Conservation (phyloP, 257 asterid species). For the Gynochthodes officinalis region DNA sequence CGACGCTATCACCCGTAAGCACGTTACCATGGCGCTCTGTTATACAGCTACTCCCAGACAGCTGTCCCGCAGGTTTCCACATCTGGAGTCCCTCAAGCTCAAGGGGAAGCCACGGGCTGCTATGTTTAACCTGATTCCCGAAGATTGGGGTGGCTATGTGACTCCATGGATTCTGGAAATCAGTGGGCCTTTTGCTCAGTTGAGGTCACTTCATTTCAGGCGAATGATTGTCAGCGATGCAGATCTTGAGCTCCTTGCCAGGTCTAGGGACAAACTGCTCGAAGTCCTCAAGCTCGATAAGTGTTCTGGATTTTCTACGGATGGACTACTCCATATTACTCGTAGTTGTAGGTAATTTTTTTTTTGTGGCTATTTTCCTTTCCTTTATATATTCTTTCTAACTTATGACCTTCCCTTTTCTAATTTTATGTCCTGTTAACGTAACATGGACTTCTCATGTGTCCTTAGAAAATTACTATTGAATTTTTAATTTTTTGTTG, state of each 20-base stretch:
- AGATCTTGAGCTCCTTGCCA: slow-evolving; percentile 61
- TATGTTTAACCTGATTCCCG: slow-evolving; percentile 74
- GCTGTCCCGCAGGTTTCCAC: slow-evolving; percentile 57
- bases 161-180: slow-evolving; percentile 72
- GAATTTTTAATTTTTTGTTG: neutral
- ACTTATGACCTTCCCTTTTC: neutral
- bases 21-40: slow-evolving; percentile 79
- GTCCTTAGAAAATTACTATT: neutral
- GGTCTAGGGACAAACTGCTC: slow-evolving; percentile 33
- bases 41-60: slow-evolving; percentile 58
- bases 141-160: slow-evolving; percentile 82
- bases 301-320: slow-evolving; percentile 82
- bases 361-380: neutral
- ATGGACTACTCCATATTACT: slow-evolving; percentile 54
- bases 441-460: neutral
- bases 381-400: neutral
- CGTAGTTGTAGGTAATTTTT: slow-evolving; percentile 54
- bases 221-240: slow-evolving; percentile 74
- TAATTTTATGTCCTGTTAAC: neutral
- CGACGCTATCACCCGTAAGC: slow-evolving; percentile 71
- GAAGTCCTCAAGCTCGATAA: slow-evolving; percentile 68
- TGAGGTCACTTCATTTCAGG: slow-evolving; percentile 68
- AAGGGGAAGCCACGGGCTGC: slow-evolving; percentile 94
- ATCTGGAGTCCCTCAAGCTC: slow-evolving; percentile 68
- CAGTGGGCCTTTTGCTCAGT: slow-evolving; percentile 27